Evolutionary conservation across 257 asterid genomes (phyloP), one percentile per base, ranked within the genome.

Genomic region (Solanum pinnatisectum): DNA sequence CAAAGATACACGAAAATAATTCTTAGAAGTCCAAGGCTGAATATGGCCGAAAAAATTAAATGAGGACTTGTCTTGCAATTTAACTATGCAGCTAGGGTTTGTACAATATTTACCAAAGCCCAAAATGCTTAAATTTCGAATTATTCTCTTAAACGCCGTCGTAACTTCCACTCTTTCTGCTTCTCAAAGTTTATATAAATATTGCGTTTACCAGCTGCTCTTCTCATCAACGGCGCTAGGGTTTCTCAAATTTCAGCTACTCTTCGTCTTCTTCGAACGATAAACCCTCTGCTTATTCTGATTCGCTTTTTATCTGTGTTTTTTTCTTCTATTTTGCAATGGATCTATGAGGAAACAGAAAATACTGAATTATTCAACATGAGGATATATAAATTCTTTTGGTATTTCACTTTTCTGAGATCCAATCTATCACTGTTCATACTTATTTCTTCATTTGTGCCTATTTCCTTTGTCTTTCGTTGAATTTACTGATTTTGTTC

Each of bases 361-460:
- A 46, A 81, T 11, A 30, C 85, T 81, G 85, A 81, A 16, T 46
- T 81, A 81, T 81, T 81, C 68, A 44, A 44, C 68, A 81, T 81
- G 85, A 15, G 68, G 85, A 81, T 81, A 81, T 81, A 46, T 46
- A 5, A 81, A 15, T 81, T 81, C 40, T 81, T 68, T 81, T 32
- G 85, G 85, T 81, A 81, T 81, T 81, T 81, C 85, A 81, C 85
- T 81, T 81, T 81, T 81, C 85, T 81, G 85, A 81, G 85, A 30
- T 81, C 68, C 27, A 46, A 44, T 37, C 5, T 27, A 44, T 44
- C 35, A 40, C 8, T 78, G 1, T 30, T 4, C 13, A 3, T 25
- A 42, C 30, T 27, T 27, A 60, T 78, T 15, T 7, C 63, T 78
- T 15, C 18, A 42, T 25, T 25, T 74, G 5, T 3, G 16, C 13